Evolutionary conservation across 345 rosid species (phyloP).

Genomic region (Gossypium rotundifolium): DNA sequence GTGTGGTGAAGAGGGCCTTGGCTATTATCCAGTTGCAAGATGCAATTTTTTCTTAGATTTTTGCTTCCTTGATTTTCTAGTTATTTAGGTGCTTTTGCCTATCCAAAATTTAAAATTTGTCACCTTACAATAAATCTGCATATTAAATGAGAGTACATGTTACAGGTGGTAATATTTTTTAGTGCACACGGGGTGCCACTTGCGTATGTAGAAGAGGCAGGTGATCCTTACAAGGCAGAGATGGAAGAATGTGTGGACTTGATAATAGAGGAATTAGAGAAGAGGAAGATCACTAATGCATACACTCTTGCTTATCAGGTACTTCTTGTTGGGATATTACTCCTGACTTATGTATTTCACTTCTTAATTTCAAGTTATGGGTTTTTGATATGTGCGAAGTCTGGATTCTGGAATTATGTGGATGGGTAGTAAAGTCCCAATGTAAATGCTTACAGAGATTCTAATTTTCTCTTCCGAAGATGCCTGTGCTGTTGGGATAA

Average conservation of each 20-base stretch:
- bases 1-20: not conserved
- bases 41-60: not conserved
- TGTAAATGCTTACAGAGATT: not conserved
- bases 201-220: constrained; percentile 98
- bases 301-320: constrained; percentile 99
- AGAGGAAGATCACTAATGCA: constrained; percentile 57
- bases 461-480: not conserved
- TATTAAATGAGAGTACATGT: constrained; percentile 19
- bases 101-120: not conserved
- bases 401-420: not conserved
- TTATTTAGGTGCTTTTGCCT: not conserved
- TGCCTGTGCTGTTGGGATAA: not conserved
- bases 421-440: not conserved
- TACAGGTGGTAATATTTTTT: constrained; percentile 91
- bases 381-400: not conserved
- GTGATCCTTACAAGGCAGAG: constrained; percentile 99
- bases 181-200: constrained; percentile 99
- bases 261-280: constrained; percentile 93
- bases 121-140: not conserved
- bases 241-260: constrained; percentile 98
- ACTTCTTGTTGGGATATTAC: constrained; percentile 7
- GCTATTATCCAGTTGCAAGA: not conserved
- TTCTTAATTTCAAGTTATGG: constrained; percentile 5
- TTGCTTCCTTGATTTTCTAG: not conserved
- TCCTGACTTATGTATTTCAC: not conserved